Evolutionary conservation across 495 filamentous ascomycete species (phyloP).

Genomic region (Filosporella fistucella): DNA sequence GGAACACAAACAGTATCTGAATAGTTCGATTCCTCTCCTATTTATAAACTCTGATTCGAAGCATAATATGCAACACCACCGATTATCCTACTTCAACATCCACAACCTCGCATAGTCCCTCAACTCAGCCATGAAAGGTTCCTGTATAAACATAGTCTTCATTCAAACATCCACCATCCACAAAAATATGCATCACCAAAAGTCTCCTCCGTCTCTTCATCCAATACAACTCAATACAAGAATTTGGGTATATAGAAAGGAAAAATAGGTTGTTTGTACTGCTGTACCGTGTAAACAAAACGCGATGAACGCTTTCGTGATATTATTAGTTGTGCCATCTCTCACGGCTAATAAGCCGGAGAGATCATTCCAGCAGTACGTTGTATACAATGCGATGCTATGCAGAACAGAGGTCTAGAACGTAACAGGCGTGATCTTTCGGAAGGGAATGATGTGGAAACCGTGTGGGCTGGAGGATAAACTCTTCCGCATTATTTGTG

Average conservation of each 20-base stretch:
- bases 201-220: conserved; percentile 6
- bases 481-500: too few species aligned
- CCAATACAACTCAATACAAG: conserved; percentile 22
- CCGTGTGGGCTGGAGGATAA: too few species aligned
- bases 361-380: conserved; percentile 8
- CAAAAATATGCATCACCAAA: conserved; percentile 6
- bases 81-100: conserved; percentile 3
- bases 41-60: conserved; percentile 8
- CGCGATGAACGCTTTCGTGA: conserved; percentile 14
- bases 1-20: too few species aligned
- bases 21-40: conserved; percentile 1
- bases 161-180: conserved; percentile 3
- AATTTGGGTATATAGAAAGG: conserved; percentile 25
- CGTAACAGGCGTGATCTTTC: conserved; percentile 18
- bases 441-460: conserved; percentile 4
- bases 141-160: conserved; percentile 13
- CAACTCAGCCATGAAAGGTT: neutral
- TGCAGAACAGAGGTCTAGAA: conserved; percentile 22
- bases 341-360: conserved; percentile 14
- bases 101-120: neutral
- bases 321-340: conserved; percentile 11
- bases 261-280: conserved; percentile 9
- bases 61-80: neutral
- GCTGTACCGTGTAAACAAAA: conserved; percentile 10
- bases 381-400: conserved; percentile 15